Percentiles rank a stretch among this genome's conserved stretches.
These are phyloP conservation scores for Wallacemonas sp. DNA, from an alignment of 208 protist genomes.

Conservation along the genomic window DNA sequence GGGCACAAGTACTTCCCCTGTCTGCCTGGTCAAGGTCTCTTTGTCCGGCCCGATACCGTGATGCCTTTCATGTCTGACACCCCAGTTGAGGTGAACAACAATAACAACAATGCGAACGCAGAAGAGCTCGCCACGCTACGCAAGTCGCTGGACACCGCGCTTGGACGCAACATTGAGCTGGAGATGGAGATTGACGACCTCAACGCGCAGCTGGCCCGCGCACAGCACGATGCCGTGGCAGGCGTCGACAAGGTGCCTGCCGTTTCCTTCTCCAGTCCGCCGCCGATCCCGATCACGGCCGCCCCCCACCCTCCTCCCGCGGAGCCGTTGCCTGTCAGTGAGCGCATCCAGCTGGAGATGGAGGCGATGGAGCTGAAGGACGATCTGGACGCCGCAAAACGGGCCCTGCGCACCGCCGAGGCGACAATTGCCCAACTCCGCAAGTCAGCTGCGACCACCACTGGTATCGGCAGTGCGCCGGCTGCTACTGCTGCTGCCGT, in stretches of 20 bases:
- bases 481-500: too few species aligned
- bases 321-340: conserved; percentile 2
- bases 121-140: not conserved
- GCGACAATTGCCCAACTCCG: conserved; percentile 5
- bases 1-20: conserved; percentile 51
- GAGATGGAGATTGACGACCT: conserved; percentile 13
- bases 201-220: not conserved
- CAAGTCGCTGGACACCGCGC: not conserved
- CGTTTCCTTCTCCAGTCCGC: not conserved
- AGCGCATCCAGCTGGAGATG: conserved; percentile 18
- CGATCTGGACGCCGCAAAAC: not conserved
- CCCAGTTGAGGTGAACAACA: not conserved
- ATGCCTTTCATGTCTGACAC: conserved; percentile 22
- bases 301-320: too few species aligned
- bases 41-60: conserved; percentile 57
- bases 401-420: conserved; percentile 9
- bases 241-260: not conserved
- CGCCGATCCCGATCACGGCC: too few species aligned
- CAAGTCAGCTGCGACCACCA: not conserved
- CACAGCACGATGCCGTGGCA: not conserved
- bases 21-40: conserved; percentile 49
- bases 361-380: conserved; percentile 14
- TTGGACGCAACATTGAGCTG: conserved; percentile 2
- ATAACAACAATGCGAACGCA: not conserved
- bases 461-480: not conserved